Evolutionary conservation across 2,329 filamentous ascomycete genomes (phyloP).

Genomic region (Claviceps pazoutovae): DNA sequence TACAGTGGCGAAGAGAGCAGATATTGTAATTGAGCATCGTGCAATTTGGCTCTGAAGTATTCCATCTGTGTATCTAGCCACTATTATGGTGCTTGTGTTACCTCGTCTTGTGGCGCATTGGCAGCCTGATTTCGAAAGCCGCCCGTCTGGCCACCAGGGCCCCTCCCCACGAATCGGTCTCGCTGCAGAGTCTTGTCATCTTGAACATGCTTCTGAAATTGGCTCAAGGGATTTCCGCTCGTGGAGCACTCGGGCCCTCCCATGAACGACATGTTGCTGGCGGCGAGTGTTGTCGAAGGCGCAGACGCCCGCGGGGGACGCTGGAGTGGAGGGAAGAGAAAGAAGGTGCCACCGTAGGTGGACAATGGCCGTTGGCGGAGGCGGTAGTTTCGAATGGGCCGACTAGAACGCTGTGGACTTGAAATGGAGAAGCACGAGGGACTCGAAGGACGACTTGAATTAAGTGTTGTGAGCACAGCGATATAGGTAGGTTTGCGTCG

Average conservation of each 20-base stretch:
- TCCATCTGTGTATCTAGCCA: no score
- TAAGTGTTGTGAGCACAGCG: background rate
- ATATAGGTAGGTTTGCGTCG: background rate
- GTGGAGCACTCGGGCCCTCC: conserved; percentile 94
- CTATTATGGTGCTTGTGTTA: conserved; percentile 13
- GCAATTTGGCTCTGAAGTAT: no score
- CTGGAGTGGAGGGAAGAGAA: conserved; percentile 7
- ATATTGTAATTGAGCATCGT: no score
- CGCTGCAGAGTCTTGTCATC: conserved; percentile 92
- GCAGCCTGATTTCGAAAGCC: conserved; percentile 62
- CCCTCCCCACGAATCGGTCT: conserved; percentile 69
- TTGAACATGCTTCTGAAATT: conserved; percentile 94
- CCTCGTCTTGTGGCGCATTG: conserved; percentile 62
- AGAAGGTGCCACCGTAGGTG: no score
- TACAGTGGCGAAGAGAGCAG: background rate
- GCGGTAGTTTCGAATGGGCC: no score
- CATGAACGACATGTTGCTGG: conserved; percentile 71
- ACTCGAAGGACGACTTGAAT: background rate
- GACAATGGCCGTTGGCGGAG: no score
- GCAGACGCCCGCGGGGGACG: background rate
- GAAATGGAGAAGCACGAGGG: background rate
- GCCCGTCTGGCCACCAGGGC: conserved; percentile 55
- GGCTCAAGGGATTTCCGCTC: conserved; percentile 85
- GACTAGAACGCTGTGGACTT: background rate
- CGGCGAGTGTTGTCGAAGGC: background rate